Evolutionary conservation across 2,329 filamentous ascomycete genomes (phyloP), one percentile per base, ranked within the genome.

Genomic region (Knufia fluminis): DNA sequence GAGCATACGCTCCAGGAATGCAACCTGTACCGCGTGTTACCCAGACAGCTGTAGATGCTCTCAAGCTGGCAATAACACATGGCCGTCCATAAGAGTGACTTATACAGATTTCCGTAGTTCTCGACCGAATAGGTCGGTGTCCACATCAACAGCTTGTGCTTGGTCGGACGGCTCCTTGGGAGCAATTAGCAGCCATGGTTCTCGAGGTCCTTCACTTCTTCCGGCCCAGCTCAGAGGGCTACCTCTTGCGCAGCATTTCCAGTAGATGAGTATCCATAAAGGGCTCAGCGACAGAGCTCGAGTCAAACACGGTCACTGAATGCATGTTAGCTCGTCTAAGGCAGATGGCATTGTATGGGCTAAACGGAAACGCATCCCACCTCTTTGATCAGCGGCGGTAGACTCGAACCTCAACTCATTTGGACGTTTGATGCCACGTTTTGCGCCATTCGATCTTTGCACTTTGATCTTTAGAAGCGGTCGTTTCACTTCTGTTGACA

Each of bases 221-320:
- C 10, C 19, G 12, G 22, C 42, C 2, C 63, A 59, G 57, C 39
- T 59, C 45, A 52, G 57, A 8, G 61, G 62, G 48, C 38, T 55
- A 46, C 50, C 51, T 50, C 53, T 59, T 62, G 22, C 61, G 48
- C 42, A 67, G 61, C 10, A 52, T 59, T 49, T 64, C 63, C 56
- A 67, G 63, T 8, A 56, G 42, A 4, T 54, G 58, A 6, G 66
- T 63, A 51, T 70, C 65, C 7, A 70, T 58, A 47, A 70, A 70
- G 19, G 65, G 68, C 52, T 69, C 66, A 28, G 64, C 58, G 17
- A 60, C 51, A 6, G 51, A 49, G 20, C 62, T 62, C 14, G 66
- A 65, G 41, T 68, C 57, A 45, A 65, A 60, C 39, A 67, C 62
- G n/a, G 61, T 59, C 19, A 60, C 59, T 60, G 22, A n/a, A 36